These are phyloP conservation scores for Penicillium sp. DNA, from an alignment of 2,329 filamentous ascomycete species.

Conservation along the genomic window DNA sequence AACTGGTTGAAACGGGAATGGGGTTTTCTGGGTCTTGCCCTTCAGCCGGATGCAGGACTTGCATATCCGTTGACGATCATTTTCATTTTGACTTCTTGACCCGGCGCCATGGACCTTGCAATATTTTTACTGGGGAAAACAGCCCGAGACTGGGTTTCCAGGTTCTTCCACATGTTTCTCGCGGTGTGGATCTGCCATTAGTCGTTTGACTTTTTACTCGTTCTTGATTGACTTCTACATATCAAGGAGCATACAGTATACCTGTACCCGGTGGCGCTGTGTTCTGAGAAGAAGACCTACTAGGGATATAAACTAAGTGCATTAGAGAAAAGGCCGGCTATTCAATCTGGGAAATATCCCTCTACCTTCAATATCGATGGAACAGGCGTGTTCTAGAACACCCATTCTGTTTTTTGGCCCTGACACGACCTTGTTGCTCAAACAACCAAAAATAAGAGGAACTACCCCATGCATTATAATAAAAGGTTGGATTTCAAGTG, in stretches of 20 bases:
- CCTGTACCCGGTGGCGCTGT: not conserved
- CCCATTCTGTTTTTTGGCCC: not conserved
- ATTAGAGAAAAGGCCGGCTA: not conserved
- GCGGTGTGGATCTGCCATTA: not conserved
- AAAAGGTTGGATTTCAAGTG: not conserved
- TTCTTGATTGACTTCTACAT: not conserved
- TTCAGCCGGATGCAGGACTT: slow-evolving; percentile 24
- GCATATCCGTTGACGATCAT: slow-evolving; percentile 26
- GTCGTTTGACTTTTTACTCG: not conserved
- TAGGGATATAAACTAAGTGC: not conserved
- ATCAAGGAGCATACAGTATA: not conserved
- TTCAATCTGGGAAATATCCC: not conserved
- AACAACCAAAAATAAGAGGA: not conserved
- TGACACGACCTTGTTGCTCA: slow-evolving; percentile 2
- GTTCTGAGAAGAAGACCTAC: not conserved
- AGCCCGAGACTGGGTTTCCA: not conserved
- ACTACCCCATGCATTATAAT: not conserved
- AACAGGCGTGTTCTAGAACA: not conserved
- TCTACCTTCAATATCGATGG: not conserved
- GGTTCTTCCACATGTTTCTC: not conserved
- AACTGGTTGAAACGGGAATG: slow-evolving; percentile 15
- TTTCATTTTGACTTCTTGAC: slow-evolving; percentile 7
- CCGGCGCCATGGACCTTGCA: slow-evolving; percentile 3
- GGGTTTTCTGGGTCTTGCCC: slow-evolving; percentile 14
- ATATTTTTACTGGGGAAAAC: not conserved